Base-by-base conservation (phyloP, 352 stramenopile genomes). In the Peronospora farinosa region DNA sequence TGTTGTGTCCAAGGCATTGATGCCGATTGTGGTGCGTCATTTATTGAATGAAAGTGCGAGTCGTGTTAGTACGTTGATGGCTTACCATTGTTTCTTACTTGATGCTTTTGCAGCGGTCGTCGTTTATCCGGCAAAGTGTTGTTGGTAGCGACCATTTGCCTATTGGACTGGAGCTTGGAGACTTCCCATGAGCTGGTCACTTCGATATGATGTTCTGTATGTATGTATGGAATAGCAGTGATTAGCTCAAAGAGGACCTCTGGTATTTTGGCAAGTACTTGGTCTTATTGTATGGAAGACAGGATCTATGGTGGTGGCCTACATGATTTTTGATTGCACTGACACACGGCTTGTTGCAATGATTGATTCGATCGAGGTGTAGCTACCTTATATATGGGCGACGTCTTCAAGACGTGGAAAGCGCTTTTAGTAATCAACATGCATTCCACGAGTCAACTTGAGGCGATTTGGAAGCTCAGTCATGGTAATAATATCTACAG, bases 81-180 rank as follows among this genome's bases (percentile, higher is more conserved):
- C 37, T 59, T n/a, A 54, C 15, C 27, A 54, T 21, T 56, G 4
- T 7, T 3, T 51, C 7, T 51, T 25, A 36, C 54, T 36, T 55
- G 23, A 9, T 42, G 21, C 2, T 31, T 54, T 25, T 30, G 32
- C 50, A 84, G 68, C 53, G 76, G 35, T 57, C 65, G 38, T 80
- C 82, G 12, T 79, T 69, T 41, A 86, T 93, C 35, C 76, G 82
- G 12, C 55, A 69, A 28, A 56, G 57, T 42, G 77, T 93, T 23
- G 65, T 58, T 7, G 82, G 82, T 13, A 91, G 79, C 61, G 82
- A 93, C 46, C 82, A 93, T 51, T 68, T 91, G 13, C 82, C 82
- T 6, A 76, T 93, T 40, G 78, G 74, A 2, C 51, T 92, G 17
- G 74, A 86, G 38, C 68, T 89, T 41, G 52, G 58, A 13, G 39